Base-by-base conservation (phyloP, 2,329 filamentous ascomycete genomes). In the Colletotrichum neosansevieriae region DNA sequence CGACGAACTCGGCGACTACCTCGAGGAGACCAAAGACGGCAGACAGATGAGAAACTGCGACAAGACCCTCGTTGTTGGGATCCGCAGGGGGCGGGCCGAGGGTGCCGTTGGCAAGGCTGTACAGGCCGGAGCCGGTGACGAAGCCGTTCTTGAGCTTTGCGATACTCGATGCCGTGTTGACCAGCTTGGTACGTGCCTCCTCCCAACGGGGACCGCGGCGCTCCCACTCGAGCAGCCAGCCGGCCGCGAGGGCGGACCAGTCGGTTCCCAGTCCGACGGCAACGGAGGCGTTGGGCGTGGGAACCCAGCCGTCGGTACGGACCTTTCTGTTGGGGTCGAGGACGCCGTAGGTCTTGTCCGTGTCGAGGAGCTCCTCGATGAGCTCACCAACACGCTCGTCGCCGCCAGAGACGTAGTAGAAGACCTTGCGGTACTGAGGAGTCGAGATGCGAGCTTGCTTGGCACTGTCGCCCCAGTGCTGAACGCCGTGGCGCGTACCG, bases 381-480 rank as follows among this genome's bases (percentile, higher is more conserved):
- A 89, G 73, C 60, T 89, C 86, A 0, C 87, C 87, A 0, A 83
- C 81, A 1, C 87, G 82, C 76, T 89, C 87, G 44, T 89, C 87
- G 0, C 86, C 87, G 0, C 86, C 86, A 0, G 84, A 82, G 2
- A 89, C 73, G 72, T 85, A 88, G 76, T 83, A 90, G 73, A 86
- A 89, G 11, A 62, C 58, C 72, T 86, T 86, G 7, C 87, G 80
- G 72, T 89, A 90, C 42, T 85, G 83, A 0, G 86, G 83, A 15
- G 86, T 83, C 0, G 88, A 87, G 19, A 91, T 88, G 17, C 88
- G 85, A 0, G 84, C 85, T 75, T 91, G 88, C 73, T 91, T 90
- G 0, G 85, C 83, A 60, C 85, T 88, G 72, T 91, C 88, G 15
- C 82, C 76, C 77, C 82, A 91, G 71, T 91, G 88, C 74, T 89